These are phyloP conservation scores for Colletotrichum endophyticum DNA, from an alignment of 2,329 filamentous ascomycete species.

Conservation along the genomic window DNA sequence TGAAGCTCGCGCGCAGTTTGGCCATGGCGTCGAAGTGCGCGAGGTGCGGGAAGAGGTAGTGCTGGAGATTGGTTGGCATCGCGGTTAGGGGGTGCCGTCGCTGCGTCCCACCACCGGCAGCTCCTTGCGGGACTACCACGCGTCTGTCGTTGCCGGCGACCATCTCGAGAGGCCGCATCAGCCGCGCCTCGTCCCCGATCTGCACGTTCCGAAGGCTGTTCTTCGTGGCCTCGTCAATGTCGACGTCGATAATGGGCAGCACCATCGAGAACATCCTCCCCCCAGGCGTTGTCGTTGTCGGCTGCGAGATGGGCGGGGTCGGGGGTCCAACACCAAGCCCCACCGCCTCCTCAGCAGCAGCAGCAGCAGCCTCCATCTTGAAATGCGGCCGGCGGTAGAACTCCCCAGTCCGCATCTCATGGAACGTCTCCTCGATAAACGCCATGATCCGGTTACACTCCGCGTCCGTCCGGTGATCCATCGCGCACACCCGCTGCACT, in stretches of 20 bases:
- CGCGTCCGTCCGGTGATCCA: conserved; percentile 14
- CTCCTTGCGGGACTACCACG: not conserved
- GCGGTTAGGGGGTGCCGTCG: conserved; percentile 9
- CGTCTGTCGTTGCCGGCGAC: not conserved
- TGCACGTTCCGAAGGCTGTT: conserved; percentile 11
- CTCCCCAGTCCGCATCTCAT: conserved; percentile 19
- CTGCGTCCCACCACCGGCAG: not conserved
- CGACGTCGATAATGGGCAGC: conserved; percentile 20
- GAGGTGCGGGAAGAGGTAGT: conserved; percentile 21
- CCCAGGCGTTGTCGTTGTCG: not conserved
- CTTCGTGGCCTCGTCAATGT: conserved; percentile 21
- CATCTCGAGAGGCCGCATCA: not conserved
- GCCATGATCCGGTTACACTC: conserved; percentile 19
- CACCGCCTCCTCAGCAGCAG: not conserved
- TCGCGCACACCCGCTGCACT: conserved; percentile 20
- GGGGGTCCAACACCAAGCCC: not conserved
- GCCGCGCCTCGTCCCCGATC: conserved; percentile 7
- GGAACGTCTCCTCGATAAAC: conserved; percentile 23
- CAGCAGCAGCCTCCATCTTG: not conserved
- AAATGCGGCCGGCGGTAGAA: conserved; percentile 23
- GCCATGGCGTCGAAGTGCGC: conserved; percentile 23
- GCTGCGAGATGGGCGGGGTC: not conserved
- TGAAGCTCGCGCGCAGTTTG: conserved; percentile 16
- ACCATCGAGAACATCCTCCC: conserved; percentile 21
- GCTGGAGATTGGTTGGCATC: conserved; percentile 23